Conservation (phyloP, 2,329 filamentous ascomycete genomes). For the Ascochyta clinopodiicola region DNA sequence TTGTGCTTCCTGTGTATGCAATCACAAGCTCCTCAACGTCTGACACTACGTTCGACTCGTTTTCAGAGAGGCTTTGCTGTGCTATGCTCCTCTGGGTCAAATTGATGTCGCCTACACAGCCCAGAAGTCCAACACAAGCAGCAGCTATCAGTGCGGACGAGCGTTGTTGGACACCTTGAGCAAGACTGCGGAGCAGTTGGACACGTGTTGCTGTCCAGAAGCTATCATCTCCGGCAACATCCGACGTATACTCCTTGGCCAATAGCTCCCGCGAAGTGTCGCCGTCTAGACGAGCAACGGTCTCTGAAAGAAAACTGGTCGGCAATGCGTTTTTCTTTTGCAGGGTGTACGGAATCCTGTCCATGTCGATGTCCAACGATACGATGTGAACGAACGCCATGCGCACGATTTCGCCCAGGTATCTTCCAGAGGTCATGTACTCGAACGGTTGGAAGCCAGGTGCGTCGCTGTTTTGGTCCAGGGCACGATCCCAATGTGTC, state of each 20-base stretch:
- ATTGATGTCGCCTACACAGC: slow-evolving; percentile 70
- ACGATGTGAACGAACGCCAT: slow-evolving; percentile 71
- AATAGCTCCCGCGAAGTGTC: slow-evolving; percentile 50
- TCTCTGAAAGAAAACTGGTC: slow-evolving; percentile 75
- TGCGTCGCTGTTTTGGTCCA: slow-evolving; percentile 71
- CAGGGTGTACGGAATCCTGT: slow-evolving; percentile 62
- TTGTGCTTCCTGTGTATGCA: slow-evolving; percentile 81
- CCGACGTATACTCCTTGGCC: slow-evolving; percentile 62
- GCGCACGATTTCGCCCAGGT: slow-evolving; percentile 77
- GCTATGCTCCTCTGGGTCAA: slow-evolving; percentile 25
- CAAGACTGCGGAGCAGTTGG: slow-evolving; percentile 67
- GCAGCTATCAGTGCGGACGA: slow-evolving; percentile 78
- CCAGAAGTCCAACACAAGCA: slow-evolving; percentile 72
- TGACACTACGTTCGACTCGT: slow-evolving; percentile 22
- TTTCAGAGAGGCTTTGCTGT: slow-evolving; percentile 25
- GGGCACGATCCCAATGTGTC: slow-evolving; percentile 71
- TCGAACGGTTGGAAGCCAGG: slow-evolving; percentile 84
- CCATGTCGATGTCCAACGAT: slow-evolving; percentile 31
- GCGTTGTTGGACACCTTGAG: slow-evolving; percentile 72
- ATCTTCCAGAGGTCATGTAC: slow-evolving; percentile 82
- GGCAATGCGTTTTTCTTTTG: slow-evolving; percentile 67
- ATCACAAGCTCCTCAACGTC: slow-evolving; percentile 69
- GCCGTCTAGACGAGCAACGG: slow-evolving; percentile 58
- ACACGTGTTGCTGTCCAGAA: slow-evolving; percentile 69
- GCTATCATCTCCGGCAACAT: slow-evolving; percentile 28